Evolutionary conservation across 345 rosid species (phyloP).

Genomic region (Eucalyptus sideroxylon): DNA sequence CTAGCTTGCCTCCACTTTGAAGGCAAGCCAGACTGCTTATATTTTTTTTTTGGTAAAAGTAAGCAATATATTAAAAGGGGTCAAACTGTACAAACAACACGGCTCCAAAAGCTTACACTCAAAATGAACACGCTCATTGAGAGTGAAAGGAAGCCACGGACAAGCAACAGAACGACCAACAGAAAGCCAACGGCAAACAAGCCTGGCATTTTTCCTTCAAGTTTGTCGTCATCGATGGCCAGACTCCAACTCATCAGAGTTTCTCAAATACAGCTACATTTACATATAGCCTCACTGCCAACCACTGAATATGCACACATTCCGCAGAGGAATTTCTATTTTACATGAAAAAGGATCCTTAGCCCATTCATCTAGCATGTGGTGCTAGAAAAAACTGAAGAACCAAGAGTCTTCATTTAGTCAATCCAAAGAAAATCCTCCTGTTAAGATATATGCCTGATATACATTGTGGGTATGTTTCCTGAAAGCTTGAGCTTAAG

Average conservation of each 20-base stretch:
- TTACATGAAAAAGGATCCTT: not conserved
- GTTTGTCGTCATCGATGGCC: too few species aligned
- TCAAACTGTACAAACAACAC: too few species aligned
- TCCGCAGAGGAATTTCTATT: not conserved
- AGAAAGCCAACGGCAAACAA: too few species aligned
- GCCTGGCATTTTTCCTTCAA: too few species aligned
- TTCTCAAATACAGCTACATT: not conserved
- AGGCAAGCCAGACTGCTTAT: not conserved
- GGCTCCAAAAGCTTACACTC: too few species aligned
- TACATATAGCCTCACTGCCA: not conserved
- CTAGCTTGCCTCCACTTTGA: not conserved
- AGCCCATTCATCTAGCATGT: not conserved
- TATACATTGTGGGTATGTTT: not conserved
- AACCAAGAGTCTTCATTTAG: not conserved
- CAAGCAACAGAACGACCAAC: too few species aligned
- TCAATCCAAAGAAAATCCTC: not conserved
- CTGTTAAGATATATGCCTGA: not conserved
- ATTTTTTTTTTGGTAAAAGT: too few species aligned
- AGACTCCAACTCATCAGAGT: not conserved
- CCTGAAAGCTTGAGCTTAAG: not conserved
- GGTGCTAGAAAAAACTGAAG: not conserved
- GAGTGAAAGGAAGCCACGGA: too few species aligned
- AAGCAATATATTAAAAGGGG: too few species aligned
- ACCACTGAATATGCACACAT: not conserved
- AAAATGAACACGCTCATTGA: too few species aligned